Base-by-base conservation (phyloP, 352 stramenopile genomes). In the Globisporangium recalcitrans region DNA sequence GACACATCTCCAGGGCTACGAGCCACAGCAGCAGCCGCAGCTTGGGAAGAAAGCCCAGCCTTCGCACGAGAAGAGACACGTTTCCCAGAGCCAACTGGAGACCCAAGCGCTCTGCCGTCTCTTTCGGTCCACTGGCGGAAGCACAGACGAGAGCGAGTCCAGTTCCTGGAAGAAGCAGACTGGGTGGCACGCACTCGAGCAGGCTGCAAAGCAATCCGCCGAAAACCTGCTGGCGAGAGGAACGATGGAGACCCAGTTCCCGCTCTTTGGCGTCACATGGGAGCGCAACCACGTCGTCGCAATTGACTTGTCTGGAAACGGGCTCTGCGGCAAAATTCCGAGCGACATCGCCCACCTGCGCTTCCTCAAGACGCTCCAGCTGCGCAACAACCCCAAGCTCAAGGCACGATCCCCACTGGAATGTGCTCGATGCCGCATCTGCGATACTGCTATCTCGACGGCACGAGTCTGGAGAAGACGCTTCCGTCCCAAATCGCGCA, bases 391-490 rank as follows among this genome's bases (percentile, higher is more conserved):
- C 36, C 67, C 73, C 4, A 66, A 67, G 0, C 63, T 91, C 26
- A 53, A 34, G 80, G 78, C 0, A 14, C 46, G 1, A 42, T 86
- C 13, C 70, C 73, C 4, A 6, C 31, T 0, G 47, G 57, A 21
- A 48, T 84, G 31, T 89, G 76, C 60, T 22, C 60, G 29, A 82
- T 88, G 71, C 53, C 65, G 5, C 71, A 75, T 1, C 60, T 89
- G 0, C 81, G 74, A 9, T 87, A 83, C 57, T 88, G 78, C 66
- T 91, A 88, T 46, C 36, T 91, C 3, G 78, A 90, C 42, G 78
- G 75, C 54, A 88, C 82, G 6, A 62, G 58, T 1, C 52, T 91
- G 0, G 65, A 74, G 31, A 75, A 77, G 38, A 58, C 68, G 13
- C 63, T 91, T 7, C 81, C 79, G 7, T 74, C 73, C 51, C 68